Percentiles rank a stretch among this genome's conserved stretches.
phyloP scores from a whole-genome alignment of 371 early-diverging fungal species.

The Parasitella parasitica region DNA sequence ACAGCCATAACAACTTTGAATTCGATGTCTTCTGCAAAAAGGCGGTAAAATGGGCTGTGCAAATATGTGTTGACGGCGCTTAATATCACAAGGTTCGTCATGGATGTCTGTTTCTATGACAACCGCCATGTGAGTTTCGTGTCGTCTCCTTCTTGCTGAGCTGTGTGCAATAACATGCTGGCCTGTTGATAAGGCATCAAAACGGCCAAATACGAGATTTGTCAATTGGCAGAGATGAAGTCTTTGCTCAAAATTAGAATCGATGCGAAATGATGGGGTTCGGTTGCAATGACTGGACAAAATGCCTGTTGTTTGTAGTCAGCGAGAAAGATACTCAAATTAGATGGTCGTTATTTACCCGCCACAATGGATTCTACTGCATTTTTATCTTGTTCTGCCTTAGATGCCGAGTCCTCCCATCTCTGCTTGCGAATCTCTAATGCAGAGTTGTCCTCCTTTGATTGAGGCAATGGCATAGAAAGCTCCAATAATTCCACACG shows the following conservation, averaged over 20 bases:
- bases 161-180: slow-evolving; percentile 37
- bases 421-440: slow-evolving; percentile 33
- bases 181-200: slow-evolving; percentile 51
- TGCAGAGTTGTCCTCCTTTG: slow-evolving; percentile 17
- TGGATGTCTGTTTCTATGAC: slow-evolving; percentile 17
- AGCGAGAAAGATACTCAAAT: too few species aligned
- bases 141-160: slow-evolving; percentile 35
- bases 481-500: slow-evolving; percentile 49
- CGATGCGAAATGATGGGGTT: slow-evolving; percentile 44
- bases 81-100: slow-evolving; percentile 20
- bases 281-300: slow-evolving; percentile 51
- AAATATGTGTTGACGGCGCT: slow-evolving; percentile 26
- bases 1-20: slow-evolving; percentile 34
- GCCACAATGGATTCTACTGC: slow-evolving; percentile 53
- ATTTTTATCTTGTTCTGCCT: slow-evolving; percentile 52
- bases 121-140: slow-evolving; percentile 28
- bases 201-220: slow-evolving; percentile 63
- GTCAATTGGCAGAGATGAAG: slow-evolving; percentile 63
- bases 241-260: slow-evolving; percentile 55
- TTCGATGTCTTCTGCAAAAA: slow-evolving; percentile 46
- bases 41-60: slow-evolving; percentile 29
- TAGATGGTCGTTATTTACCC: too few species aligned
- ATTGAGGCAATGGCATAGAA: slow-evolving; percentile 28
- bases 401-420: slow-evolving; percentile 42
- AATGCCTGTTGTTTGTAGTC: slow-evolving; percentile 41